A percentile compares a stretch with the other conserved stretches of the same genome.
phyloP scores from a whole-genome alignment of 2,329 filamentous ascomycete genomes.

The Nigrograna mackinnonii region DNA sequence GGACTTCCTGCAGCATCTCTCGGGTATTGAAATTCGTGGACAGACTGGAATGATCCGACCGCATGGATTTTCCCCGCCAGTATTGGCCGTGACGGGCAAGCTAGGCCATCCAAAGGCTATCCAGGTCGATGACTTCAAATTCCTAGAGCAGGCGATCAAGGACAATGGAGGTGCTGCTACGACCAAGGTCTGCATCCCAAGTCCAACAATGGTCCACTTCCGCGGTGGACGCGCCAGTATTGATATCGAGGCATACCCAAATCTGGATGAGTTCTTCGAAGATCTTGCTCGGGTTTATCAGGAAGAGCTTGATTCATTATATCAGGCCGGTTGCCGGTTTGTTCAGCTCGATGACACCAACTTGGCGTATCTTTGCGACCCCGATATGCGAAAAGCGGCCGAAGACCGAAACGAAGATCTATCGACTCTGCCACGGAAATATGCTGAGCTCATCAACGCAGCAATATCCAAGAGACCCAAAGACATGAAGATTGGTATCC shows the following conservation, averaged over 20 bases:
- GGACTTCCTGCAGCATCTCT: slow-evolving; percentile 60
- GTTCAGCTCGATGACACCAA: slow-evolving; percentile 64
- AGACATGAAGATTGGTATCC: slow-evolving; percentile 61
- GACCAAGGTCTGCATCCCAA: slow-evolving; percentile 62
- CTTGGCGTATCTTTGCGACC: slow-evolving; percentile 63
- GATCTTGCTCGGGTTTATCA: slow-evolving; percentile 60
- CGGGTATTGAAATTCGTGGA: slow-evolving; percentile 57
- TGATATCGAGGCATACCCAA: slow-evolving; percentile 56
- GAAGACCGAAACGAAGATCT: slow-evolving; percentile 57
- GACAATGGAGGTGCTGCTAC: slow-evolving; percentile 41
- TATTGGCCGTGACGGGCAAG: slow-evolving; percentile 58
- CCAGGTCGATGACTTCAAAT: slow-evolving; percentile 61
- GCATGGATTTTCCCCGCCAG: slow-evolving; percentile 56
- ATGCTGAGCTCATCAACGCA: slow-evolving; percentile 59
- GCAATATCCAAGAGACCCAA: slow-evolving; percentile 56
- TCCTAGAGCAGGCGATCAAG: slow-evolving; percentile 54
- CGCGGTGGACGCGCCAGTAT: slow-evolving; percentile 59
- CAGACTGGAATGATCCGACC: slow-evolving; percentile 47
- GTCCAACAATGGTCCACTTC: slow-evolving; percentile 65
- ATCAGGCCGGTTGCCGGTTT: slow-evolving; percentile 59
- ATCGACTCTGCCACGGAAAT: slow-evolving; percentile 53
- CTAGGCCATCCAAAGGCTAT: slow-evolving; percentile 56
- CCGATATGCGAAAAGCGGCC: slow-evolving; percentile 58
- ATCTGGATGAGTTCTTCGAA: slow-evolving; percentile 59
- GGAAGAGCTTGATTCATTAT: slow-evolving; percentile 57